A percentile compares a stretch with the other conserved stretches of the same genome.
phyloP scores from a whole-genome alignment of 306 rosid genomes.

The Hippophae gyantsensis region DNA sequence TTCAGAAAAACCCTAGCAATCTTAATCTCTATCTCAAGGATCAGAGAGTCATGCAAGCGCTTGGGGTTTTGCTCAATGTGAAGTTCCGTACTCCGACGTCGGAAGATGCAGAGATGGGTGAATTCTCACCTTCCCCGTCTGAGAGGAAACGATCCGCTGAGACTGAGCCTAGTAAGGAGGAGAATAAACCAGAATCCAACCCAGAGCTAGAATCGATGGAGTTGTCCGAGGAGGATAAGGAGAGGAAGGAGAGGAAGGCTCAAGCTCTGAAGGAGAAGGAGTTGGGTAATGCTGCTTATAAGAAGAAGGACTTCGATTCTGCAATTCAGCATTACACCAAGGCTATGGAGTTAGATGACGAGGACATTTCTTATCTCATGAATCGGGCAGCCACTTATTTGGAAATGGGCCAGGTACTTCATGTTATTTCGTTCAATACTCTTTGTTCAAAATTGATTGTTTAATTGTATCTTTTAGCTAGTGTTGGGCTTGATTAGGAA shows the following conservation, averaged over 20 bases:
- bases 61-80: conserved; percentile 82
- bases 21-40: conserved; percentile 63
- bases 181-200: conserved; percentile 21
- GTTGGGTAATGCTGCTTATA: conserved; percentile 78
- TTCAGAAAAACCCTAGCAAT: conserved; percentile 63
- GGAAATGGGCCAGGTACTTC: conserved; percentile 87
- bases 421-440: background rate
- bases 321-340: conserved; percentile 73
- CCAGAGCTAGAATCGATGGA: conserved; percentile 49
- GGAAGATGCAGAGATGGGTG: conserved; percentile 65
- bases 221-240: conserved; percentile 33
- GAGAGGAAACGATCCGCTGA: conserved; percentile 59
- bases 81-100: conserved; percentile 37
- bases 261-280: conserved; percentile 80
- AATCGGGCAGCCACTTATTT: conserved; percentile 90
- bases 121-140: conserved; percentile 21
- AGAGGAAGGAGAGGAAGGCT: conserved; percentile 44
- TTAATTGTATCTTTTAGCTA: background rate
- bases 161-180: conserved; percentile 28
- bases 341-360: conserved; percentile 79
- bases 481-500: too few species aligned
- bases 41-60: conserved; percentile 84
- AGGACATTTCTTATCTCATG: conserved; percentile 60
- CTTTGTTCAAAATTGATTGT: background rate
- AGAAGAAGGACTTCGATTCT: conserved; percentile 80